Percentiles rank a stretch among this genome's conserved stretches.
phyloP scores from a whole-genome alignment of 139 green algal species.

The Coccomyxa sp. region DNA sequence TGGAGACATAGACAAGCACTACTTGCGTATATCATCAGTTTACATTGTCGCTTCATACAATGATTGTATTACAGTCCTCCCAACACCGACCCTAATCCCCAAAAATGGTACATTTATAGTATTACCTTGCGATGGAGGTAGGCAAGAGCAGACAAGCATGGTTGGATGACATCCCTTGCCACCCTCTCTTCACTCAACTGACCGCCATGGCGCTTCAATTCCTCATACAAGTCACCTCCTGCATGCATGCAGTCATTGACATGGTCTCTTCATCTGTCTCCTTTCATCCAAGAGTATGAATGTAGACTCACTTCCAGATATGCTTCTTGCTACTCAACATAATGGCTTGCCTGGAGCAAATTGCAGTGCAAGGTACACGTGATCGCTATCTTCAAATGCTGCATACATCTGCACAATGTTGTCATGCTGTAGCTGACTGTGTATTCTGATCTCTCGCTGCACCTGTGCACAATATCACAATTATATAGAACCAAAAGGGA shows the following conservation, averaged over 20 bases:
- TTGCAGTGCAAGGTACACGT: conserved; percentile 83
- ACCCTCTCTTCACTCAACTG: conserved; percentile 55
- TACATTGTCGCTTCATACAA: no score
- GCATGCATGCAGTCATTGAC: background rate
- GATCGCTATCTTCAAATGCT: conserved; percentile 74
- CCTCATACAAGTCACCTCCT: conserved; percentile 75
- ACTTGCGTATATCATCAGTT: no score
- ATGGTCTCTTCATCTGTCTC: no score
- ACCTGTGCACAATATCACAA: conserved; percentile 32
- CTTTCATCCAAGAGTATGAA: no score
- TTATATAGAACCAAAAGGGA: no score
- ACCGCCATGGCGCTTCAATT: conserved; percentile 58
- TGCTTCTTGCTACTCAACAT: no score
- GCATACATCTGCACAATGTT: conserved; percentile 70
- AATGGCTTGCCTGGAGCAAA: conserved; percentile 46
- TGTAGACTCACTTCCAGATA: no score
- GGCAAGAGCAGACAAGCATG: conserved; percentile 56
- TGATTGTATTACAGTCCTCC: no score
- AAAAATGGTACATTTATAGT: no score
- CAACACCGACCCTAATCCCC: no score
- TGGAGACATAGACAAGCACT: background rate
- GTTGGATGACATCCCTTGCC: conserved; percentile 46
- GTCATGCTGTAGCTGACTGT: conserved; percentile 62
- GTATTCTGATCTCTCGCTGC: conserved; percentile 70
- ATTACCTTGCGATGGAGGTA: conserved; percentile 63